Evolutionary conservation across 2,329 filamentous ascomycete genomes (phyloP), one percentile per base, ranked within the genome.

Genomic region (Pezicula radicicola): DNA sequence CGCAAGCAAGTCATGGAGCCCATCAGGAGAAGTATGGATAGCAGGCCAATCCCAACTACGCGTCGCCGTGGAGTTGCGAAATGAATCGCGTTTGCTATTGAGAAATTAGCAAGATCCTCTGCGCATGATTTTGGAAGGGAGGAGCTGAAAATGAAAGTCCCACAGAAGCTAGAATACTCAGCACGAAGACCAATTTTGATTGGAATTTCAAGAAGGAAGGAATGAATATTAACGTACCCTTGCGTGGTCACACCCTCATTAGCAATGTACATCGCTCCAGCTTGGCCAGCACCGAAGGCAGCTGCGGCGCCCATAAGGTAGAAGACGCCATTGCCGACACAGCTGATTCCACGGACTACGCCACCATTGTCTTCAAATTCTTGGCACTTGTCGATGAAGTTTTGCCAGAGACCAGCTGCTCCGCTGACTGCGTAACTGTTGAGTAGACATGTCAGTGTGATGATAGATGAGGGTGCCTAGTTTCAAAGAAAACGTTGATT

Each of bases 291-390:
- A 33, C 46, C 46, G 18, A 48, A 48, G 28, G 46, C 46, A 39
- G 46, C 46, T 10, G 46, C 46, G n/a, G 46, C 46, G 39, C 46
- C 46, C 35, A 40, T 16, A 40, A 48, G 46, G 46, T 48, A 48
- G 35, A 48, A 48, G 30, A 48, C 30, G 21, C 46, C 46, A 19
- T 48, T 48, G 28, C 30, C 30, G 25, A 48, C 27, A 40, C 46
- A 48, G 46, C n/a, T 40, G 46, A 37, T 48, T 48, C 46, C 46
- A 35, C 46, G 46, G 28, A 40, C 46, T 48, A 28, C 46, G 19
- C 46, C 46, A n/a, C 46, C 46, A 40, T 48, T 48, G 46, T 48
- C 46, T 40, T 48, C 46, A 16, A 39, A 48, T 28, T 39, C 35
- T 40, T 48, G 35, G 46, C 35, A 48, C 35, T 40, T 48, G 33